phyloP scores from a whole-genome alignment of 2,329 filamentous ascomycete species.

The Rosellinia necatrix region DNA sequence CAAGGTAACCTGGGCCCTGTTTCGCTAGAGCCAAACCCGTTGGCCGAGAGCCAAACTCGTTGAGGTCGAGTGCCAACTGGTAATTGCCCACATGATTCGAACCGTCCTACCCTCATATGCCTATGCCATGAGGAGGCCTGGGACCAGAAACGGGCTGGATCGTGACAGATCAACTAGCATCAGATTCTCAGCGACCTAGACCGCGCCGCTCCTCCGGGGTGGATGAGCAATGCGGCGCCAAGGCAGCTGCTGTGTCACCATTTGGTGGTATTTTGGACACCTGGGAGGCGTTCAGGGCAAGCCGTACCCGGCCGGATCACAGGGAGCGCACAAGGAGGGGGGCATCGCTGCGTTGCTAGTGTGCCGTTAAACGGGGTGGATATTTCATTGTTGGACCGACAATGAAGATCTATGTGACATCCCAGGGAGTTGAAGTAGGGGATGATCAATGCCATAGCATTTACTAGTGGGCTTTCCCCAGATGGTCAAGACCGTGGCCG shows the following conservation, averaged over 20 bases:
- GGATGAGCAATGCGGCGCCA: neutral
- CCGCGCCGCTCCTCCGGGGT: neutral
- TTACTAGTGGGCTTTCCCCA: too few species aligned
- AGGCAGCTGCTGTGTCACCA: slow-evolving; percentile 27
- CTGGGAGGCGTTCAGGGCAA: slow-evolving; percentile 12
- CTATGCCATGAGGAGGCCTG: neutral
- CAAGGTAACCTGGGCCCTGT: neutral
- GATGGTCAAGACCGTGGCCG: too few species aligned
- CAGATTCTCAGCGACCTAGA: neutral
- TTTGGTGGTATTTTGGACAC: slow-evolving; percentile 23
- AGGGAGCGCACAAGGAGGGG: slow-evolving; percentile 20
- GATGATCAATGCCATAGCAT: too few species aligned
- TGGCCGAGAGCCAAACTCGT: too few species aligned
- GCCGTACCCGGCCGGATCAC: slow-evolving; percentile 32
- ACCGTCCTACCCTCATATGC: neutral
- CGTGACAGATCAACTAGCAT: neutral
- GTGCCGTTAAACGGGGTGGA: slow-evolving; percentile 21
- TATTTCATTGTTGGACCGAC: slow-evolving; percentile 27
- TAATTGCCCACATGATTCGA: too few species aligned
- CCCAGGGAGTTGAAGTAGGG: neutral
- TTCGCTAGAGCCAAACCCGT: neutral
- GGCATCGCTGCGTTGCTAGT: slow-evolving; percentile 22
- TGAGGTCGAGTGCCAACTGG: too few species aligned
- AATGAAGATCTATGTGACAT: slow-evolving; percentile 27
- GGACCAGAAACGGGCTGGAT: neutral